Evolutionary conservation across 371 early-diverging fungal genomes (phyloP), one percentile per base, ranked within the genome.

Genomic region (Mortierella sp.): DNA sequence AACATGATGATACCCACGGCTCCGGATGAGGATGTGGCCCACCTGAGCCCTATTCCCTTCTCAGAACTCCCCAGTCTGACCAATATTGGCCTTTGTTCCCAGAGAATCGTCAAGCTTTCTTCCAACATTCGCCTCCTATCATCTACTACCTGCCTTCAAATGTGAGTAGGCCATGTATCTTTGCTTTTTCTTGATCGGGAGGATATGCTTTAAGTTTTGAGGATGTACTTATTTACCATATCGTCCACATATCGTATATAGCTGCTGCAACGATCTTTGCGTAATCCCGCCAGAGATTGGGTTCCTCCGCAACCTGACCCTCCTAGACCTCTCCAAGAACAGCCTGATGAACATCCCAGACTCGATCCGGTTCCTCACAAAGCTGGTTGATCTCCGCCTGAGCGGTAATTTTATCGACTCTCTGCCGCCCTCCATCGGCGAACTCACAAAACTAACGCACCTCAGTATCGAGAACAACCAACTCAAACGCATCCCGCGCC

Each of bases 311-410:
- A 91, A 92, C 74, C 87, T 97, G 63, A 89, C 91, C 14, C 80
- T 90, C 1, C 89, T 96, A n/a, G 92, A 93, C 60, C 82, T 97
- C 5, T 91, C 94, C 57, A 90, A 92, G 70, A 97, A 96, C 86
- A 90, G 89, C n/a, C 81, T 97, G 1, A 76, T 72, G 19, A 34
- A 65, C 8, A 60, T 90, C n/a, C 98, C 98, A 1, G 93, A 92
- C 28, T 93, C 95, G 7, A 90, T 97, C 44, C 91, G 94, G n/a
- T 86, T 89, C 55, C 91, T 97, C 6, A 82, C 91, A 38, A 91
- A 92, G 58, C 90, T 97, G 14, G 89, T 87, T 19, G 95, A 95
- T 28, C 88, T 97, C 48, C 89, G 91, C 55, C 77, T 94, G 19
- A 90, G 92, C 28, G 81, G 92, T 58, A 98, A 98, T 89, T 80